Base-by-base conservation (phyloP, 352 stramenopile species). In the Poterioochromonas sp. region DNA sequence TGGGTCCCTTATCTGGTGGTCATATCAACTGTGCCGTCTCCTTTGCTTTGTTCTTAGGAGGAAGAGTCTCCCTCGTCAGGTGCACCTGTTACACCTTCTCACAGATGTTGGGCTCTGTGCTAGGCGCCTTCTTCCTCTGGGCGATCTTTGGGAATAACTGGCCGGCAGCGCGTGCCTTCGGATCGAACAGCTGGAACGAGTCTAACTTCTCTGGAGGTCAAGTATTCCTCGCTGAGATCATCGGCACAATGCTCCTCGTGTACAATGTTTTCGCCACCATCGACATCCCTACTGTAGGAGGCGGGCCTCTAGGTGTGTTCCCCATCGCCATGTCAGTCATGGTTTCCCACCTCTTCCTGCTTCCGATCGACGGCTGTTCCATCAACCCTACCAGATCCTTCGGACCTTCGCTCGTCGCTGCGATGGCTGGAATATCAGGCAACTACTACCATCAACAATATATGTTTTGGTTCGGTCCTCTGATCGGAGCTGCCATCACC, bases 401-500 rank as follows among this genome's bases (percentile, higher is more conserved):
- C 53, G 65, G 65, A 8, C 65, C 65, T 34, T 74, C 65, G 8
- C 43, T 74, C 5, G 65, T 74, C 1, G 65, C 65, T 35, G 65
- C 65, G 1, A 74, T 74, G 65, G 41, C 65, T 35, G 41, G 41
- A 12, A 74, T 74, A 3, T 26, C 1, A 18, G 65, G 65, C 1
- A 74, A 18, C 15, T 74, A 74, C 29, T 54, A 74, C 11, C 65
- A 74, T n/a, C 65, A 74, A n/a, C 65, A 74, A 39, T 74, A 74
- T n/a, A 74, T 74, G 65, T 74, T 74, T 54, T 74, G 65, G 65
- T 74, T 74, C 29, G 65, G 5, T 54, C 65, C 65, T 58, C 8
- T 74, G 39, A 74, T 74, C 20, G 65, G 65, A 37, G 65, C 65
- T 26, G 65, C 65, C 12, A 2, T 74, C 5, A 74, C 65, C 1